Conservation (phyloP, 306 rosid genomes). For the Cucurbita maxima region DNA sequence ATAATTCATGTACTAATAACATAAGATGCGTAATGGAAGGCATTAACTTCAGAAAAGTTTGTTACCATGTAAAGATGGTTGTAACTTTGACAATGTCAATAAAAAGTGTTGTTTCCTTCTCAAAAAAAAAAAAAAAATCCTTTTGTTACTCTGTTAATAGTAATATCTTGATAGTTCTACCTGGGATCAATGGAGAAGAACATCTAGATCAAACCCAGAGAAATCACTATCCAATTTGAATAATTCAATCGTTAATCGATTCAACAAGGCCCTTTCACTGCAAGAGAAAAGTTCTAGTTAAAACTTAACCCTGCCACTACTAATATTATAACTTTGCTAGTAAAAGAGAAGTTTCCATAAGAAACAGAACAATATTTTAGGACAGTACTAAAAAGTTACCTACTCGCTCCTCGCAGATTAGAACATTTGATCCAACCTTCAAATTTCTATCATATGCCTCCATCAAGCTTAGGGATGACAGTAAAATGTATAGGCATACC, state of each 20-base stretch:
- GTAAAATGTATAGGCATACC: conserved; percentile 85
- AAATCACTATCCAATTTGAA: conserved; percentile 85
- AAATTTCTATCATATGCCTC: conserved; percentile 63
- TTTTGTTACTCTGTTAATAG: not conserved
- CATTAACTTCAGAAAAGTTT: not conserved
- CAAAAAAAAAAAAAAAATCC: not conserved
- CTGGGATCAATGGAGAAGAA: conserved; percentile 89
- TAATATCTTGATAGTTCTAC: conserved; percentile 20
- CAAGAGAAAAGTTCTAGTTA: conserved; percentile 18
- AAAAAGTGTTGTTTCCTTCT: not conserved
- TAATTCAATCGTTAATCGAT: conserved; percentile 62
- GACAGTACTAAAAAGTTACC: conserved; percentile 3
- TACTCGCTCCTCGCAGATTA: conserved; percentile 71
- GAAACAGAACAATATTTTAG: conserved; percentile 9
- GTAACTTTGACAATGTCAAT: not conserved
- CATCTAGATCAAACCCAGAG: conserved; percentile 91
- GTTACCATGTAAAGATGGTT: not conserved
- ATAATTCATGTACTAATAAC: not conserved
- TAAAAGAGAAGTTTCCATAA: conserved; percentile 7
- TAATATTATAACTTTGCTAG: not conserved
- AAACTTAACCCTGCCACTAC: not conserved
- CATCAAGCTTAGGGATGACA: conserved; percentile 81
- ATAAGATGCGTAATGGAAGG: not conserved
- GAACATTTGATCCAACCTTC: conserved; percentile 59
- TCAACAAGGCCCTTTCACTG: conserved; percentile 91